A percentile compares a stretch with the other conserved stretches of the same genome.
phyloP scores from a whole-genome alignment of 768 basidiomycete species.

The Tephrocybe sp. region DNA sequence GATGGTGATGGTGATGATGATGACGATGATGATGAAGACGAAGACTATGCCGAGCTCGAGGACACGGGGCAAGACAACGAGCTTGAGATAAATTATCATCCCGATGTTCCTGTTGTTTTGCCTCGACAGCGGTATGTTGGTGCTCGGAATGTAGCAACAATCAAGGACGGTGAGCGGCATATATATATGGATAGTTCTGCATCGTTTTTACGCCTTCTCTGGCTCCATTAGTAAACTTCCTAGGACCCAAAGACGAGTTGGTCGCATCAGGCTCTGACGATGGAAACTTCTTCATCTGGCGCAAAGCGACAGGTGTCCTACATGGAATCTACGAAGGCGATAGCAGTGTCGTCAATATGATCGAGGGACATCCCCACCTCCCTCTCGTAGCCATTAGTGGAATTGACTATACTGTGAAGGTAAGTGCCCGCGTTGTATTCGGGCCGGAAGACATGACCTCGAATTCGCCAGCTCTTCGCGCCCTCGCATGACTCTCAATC shows the following conservation, averaged over 20 bases:
- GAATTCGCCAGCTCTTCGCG: conserved; percentile 56
- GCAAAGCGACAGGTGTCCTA: conserved; percentile 61
- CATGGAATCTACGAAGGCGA: conserved; percentile 87
- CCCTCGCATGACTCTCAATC: conserved; percentile 45
- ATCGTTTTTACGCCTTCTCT: neutral
- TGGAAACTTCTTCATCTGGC: conserved; percentile 87
- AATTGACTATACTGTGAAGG: conserved; percentile 85
- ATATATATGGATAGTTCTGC: neutral
- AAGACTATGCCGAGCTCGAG: conserved; percentile 22
- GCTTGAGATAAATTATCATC: conserved; percentile 24
- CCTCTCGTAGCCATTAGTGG: conserved; percentile 87
- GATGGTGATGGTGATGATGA: conserved; percentile 26
- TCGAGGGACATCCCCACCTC: conserved; percentile 80
- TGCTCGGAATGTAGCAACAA: conserved; percentile 76
- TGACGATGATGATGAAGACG: conserved; percentile 31
- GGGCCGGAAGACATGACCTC: conserved; percentile 2
- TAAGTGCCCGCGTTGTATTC: conserved; percentile 24
- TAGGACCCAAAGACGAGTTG: conserved; percentile 77
- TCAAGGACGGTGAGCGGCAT: conserved; percentile 76
- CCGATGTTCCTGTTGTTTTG: conserved; percentile 51
- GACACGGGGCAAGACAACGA: conserved; percentile 25
- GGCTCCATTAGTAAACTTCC: conserved; percentile 68
- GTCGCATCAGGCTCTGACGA: conserved; percentile 87
- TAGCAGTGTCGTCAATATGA: conserved; percentile 76
- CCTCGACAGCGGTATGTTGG: conserved; percentile 69